A percentile compares a stretch with the other conserved stretches of the same genome.
phyloP scores from a whole-genome alignment of 768 basidiomycete genomes.

The Amanita inopinata region DNA sequence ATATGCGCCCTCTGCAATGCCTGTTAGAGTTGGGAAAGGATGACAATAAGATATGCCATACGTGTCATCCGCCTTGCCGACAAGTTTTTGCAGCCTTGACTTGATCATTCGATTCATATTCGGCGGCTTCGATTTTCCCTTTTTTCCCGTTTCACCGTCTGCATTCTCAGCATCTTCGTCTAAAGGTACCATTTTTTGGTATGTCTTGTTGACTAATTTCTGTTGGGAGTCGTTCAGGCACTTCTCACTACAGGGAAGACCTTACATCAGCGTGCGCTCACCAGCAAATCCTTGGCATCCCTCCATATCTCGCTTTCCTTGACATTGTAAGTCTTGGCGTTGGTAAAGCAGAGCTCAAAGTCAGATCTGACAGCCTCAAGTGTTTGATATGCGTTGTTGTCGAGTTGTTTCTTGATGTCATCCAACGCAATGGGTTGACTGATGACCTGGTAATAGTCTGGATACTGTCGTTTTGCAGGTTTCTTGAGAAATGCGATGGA shows the following conservation, averaged over 20 bases:
- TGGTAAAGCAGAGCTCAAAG: constrained; percentile 70
- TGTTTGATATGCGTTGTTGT: constrained; percentile 45
- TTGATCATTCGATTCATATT: constrained; percentile 63
- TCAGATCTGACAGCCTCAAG: constrained; percentile 61
- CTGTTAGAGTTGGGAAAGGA: neutral
- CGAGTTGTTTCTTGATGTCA: constrained; percentile 77
- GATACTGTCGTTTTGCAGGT: constrained; percentile 63
- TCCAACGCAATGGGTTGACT: constrained; percentile 77
- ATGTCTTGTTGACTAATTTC: constrained; percentile 44
- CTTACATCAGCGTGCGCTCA: no score
- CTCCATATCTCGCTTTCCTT: constrained; percentile 70
- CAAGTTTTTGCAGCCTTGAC: constrained; percentile 58
- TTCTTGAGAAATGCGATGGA: constrained; percentile 59
- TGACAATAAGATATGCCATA: constrained; percentile 26
- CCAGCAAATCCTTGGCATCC: constrained; percentile 76
- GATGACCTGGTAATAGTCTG: constrained; percentile 83
- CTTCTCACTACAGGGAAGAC: no score
- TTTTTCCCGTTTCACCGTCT: constrained; percentile 23
- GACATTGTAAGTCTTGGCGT: constrained; percentile 77
- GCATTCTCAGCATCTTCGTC: constrained; percentile 32
- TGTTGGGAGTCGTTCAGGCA: constrained; percentile 13
- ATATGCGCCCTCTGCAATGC: constrained; percentile 47
- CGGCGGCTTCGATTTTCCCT: constrained; percentile 45
- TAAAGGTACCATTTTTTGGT: constrained; percentile 34
- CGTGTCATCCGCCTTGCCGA: constrained; percentile 63